Evolutionary conservation across 2,329 filamentous ascomycete genomes (phyloP).

Genomic region (Fusarium transvaalense): DNA sequence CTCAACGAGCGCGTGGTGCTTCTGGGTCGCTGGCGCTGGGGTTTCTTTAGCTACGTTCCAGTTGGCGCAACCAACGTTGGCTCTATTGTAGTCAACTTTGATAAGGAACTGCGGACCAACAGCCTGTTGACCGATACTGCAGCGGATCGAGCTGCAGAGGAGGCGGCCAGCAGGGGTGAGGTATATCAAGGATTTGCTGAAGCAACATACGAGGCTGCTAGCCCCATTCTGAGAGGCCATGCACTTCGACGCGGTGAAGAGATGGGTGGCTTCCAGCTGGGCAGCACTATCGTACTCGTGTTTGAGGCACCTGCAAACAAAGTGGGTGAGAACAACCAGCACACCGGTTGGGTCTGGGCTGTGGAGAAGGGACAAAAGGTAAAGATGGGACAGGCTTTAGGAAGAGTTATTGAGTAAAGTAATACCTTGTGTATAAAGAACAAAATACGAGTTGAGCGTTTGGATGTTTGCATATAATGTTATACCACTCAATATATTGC

Average conservation of each 20-base stretch:
- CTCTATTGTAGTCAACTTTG: conserved; percentile 97
- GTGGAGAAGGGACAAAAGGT: conserved; percentile 89
- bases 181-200: conserved; percentile 92
- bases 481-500: conserved; percentile 10
- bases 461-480: conserved; percentile 36
- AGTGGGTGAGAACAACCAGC: conserved; percentile 64
- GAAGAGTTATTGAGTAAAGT: conserved; percentile 72
- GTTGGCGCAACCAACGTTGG: conserved; percentile 98
- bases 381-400: conserved; percentile 89
- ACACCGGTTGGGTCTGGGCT: conserved; percentile 84
- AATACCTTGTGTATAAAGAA: conserved; percentile 16
- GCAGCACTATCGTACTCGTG: conserved; percentile 93
- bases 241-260: conserved; percentile 90
- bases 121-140: conserved; percentile 91
- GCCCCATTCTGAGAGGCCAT: conserved; percentile 82
- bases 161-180: conserved; percentile 81
- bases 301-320: conserved; percentile 88
- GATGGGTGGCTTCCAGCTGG: conserved; percentile 97
- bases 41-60: conserved; percentile 96
- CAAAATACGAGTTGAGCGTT: conserved; percentile 24
- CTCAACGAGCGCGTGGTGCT: conserved; percentile 96
- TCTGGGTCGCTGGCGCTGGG: conserved; percentile 93
- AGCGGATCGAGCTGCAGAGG: conserved; percentile 86
- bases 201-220: conserved; percentile 86
- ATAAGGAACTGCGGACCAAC: conserved; percentile 93